A percentile compares a stretch with the other conserved stretches of the same genome.
These are phyloP conservation scores for Alternaria conjuncta DNA, from an alignment of 2,329 filamentous ascomycete genomes.

Conservation along the genomic window DNA sequence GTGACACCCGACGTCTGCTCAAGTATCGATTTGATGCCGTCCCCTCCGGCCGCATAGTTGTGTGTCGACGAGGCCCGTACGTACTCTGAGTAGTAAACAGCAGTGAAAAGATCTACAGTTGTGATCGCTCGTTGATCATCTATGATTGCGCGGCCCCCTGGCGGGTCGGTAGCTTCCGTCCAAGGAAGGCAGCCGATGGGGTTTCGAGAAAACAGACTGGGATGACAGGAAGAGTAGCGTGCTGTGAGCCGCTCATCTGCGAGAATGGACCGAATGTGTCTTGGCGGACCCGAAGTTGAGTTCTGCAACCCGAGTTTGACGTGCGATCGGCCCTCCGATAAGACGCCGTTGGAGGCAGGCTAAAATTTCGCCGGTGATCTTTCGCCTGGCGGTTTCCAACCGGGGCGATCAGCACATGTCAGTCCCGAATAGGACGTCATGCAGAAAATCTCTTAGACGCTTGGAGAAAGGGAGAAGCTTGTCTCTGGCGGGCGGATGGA, in stretches of 20 bases:
- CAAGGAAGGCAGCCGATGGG: constrained; percentile 31
- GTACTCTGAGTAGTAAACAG: constrained; percentile 5
- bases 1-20: constrained; percentile 15
- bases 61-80: background rate
- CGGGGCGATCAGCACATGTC: constrained; percentile 17
- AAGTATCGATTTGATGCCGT: constrained; percentile 32
- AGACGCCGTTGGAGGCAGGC: constrained; percentile 23
- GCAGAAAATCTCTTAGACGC: constrained; percentile 4
- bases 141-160: constrained; percentile 32
- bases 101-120: constrained; percentile 22
- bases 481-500: constrained; percentile 4
- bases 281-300: constrained; percentile 14
- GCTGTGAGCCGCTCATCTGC: constrained; percentile 6
- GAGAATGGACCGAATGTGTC: constrained; percentile 9
- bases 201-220: constrained; percentile 7
- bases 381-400: constrained; percentile 16
- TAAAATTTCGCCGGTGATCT: constrained; percentile 11
- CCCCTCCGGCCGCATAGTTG: constrained; percentile 7
- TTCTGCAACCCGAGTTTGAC: constrained; percentile 9
- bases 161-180: constrained; percentile 32
- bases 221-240: background rate
- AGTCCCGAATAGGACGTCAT: constrained; percentile 3
- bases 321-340: constrained; percentile 17
- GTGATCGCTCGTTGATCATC: constrained; percentile 23
- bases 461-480: constrained; percentile 4